Evolutionary conservation across 768 basidiomycete genomes (phyloP).

Genomic region (Pholiota conissans): DNA sequence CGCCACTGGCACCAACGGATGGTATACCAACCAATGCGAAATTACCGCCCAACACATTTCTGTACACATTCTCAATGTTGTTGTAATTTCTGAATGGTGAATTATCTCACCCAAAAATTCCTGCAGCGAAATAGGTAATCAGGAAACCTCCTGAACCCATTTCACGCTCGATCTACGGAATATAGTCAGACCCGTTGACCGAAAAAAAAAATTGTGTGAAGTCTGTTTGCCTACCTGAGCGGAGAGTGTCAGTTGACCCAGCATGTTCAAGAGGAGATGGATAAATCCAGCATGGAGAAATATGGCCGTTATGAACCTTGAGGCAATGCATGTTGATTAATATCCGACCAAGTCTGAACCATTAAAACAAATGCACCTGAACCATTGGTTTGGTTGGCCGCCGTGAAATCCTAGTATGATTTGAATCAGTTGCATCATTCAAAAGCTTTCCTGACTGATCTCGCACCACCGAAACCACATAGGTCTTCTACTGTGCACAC

Average conservation of each 20-base stretch:
- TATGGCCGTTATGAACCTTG: conserved; percentile 82
- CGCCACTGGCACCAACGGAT: conserved; percentile 90
- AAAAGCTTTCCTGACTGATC: background rate
- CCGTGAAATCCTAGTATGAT: conserved; percentile 36
- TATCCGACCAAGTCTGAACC: conserved; percentile 7
- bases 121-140: conserved; percentile 85
- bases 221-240: conserved; percentile 54
- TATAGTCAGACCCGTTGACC: background rate
- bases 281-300: conserved; percentile 96
- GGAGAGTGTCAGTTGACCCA: conserved; percentile 80
- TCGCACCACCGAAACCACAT: conserved; percentile 83
- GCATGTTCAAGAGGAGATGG: conserved; percentile 89
- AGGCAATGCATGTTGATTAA: conserved; percentile 7
- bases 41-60: conserved; percentile 89
- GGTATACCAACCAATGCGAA: conserved; percentile 88
- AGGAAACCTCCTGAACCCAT: conserved; percentile 89
- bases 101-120: conserved; percentile 80
- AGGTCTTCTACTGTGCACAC: conserved; percentile 78
- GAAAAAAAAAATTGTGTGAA: background rate
- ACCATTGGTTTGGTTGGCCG: conserved; percentile 47
- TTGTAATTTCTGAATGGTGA: too few species aligned
- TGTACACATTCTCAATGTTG: conserved; percentile 23
- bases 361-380: conserved; percentile 28
- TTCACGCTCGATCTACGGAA: conserved; percentile 79
- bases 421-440: background rate